Percentiles rank a stretch among this genome's conserved stretches.
Conservation (phyloP, 1,284 basidiomycete species). For the Lentinula novae-zelandiae region DNA sequence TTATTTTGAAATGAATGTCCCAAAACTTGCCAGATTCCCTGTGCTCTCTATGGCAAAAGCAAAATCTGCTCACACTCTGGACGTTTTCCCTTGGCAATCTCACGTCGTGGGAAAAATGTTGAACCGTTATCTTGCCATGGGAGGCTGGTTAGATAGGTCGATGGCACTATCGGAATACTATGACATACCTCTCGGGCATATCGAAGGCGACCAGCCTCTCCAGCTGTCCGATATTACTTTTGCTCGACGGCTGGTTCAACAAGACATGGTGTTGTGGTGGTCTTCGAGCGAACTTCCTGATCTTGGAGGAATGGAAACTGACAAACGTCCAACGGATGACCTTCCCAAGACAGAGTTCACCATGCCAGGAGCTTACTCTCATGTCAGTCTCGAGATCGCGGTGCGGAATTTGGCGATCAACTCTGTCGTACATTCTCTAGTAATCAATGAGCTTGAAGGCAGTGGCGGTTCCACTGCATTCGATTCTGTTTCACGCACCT, state of each 20-base stretch:
- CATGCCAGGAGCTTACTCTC: constrained; percentile 85
- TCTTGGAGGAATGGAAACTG: constrained; percentile 90
- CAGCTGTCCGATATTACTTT: constrained; percentile 90
- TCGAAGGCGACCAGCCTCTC: constrained; percentile 87
- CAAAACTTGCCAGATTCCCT: constrained; percentile 83
- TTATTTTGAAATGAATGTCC: constrained; percentile 79
- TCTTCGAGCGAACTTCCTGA: constrained; percentile 88
- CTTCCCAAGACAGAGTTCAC: constrained; percentile 85
- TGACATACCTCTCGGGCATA: constrained; percentile 89
- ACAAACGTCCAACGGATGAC: constrained; percentile 75
- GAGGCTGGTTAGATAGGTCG: constrained; percentile 80
- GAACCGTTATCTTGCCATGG: constrained; percentile 76
- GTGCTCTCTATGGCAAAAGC: constrained; percentile 83
- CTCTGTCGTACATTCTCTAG: constrained; percentile 89
- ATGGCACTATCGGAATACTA: constrained; percentile 87
- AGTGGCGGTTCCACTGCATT: constrained; percentile 91
- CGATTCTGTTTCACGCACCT: constrained; percentile 86
- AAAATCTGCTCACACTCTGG: constrained; percentile 69
- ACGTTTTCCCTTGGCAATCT: constrained; percentile 76
- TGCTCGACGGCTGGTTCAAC: constrained; percentile 79
- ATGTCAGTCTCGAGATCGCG: constrained; percentile 89
- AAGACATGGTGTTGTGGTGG: constrained; percentile 98
- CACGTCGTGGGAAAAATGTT: constrained; percentile 79
- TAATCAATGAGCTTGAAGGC: constrained; percentile 97
- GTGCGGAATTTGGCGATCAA: constrained; percentile 93